Base-by-base conservation (phyloP, 345 rosid species). In the Pistacia integerrima region DNA sequence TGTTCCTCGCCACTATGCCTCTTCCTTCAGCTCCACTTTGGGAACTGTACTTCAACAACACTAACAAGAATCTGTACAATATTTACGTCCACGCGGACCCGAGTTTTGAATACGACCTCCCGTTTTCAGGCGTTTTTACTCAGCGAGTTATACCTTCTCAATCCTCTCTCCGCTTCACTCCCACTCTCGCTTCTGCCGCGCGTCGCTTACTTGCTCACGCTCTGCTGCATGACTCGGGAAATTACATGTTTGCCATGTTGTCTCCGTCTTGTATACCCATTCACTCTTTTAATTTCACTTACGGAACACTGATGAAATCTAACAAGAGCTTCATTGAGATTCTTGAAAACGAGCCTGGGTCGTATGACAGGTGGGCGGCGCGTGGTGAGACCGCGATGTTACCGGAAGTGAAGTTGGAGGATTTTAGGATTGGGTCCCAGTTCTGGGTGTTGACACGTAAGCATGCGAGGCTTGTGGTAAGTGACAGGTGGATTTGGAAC, bases 391-490 rank as follows among this genome's bases (percentile, higher is more conserved):
- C 82, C 3, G 89, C 88, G 77, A 94, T 94, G 97, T 77, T 90
- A 0, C 93, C 97, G 76, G 97, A 86, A 58, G 93, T 92, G 86
- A 78, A 22, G 79, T 66, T 92, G 0, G 92, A 86, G 67, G 93
- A 91, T 28, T 94, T 94, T 25, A 77, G 96, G 68, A 90, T 90
- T 14, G 97, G 97, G 82, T 94, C 97, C 54, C 97, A 94, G 90
- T 92, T 92, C 36, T 92, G 98, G 98, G 87, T 73, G 1, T 13
- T 91, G 85, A 85, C 92, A 70, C 89, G 97, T 70, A 77, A 72
- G 74, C 98, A 94, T 67, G 96, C 97, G 62, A 84, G 85, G 83
- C 18, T 82, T 28, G 90, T 90, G 61, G 96, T 88, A 33, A 67
- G 82, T n/a, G 96, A 94, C 78, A 38, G 74, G 18, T 33, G 35